Evolutionary conservation across 768 basidiomycete species (phyloP).

Genomic region (Lactarius pseudohatsudake): DNA sequence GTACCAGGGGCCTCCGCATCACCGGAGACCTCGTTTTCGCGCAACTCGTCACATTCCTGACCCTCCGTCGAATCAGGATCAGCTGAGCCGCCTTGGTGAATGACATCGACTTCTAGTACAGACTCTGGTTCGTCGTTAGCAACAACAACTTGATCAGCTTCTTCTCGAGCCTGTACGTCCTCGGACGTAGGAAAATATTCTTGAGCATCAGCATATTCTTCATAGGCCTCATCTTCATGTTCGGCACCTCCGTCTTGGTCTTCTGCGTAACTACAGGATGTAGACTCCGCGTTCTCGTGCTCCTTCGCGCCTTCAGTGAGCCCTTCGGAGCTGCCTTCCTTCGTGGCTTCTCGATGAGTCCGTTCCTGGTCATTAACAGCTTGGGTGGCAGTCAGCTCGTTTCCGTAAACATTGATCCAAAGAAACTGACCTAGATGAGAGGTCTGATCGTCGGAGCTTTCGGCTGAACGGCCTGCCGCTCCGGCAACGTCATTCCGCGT

Average conservation of each 20-base stretch:
- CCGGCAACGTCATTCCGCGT: constrained; percentile 7
- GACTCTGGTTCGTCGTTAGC: constrained; percentile 17
- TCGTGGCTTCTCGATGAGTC: constrained; percentile 3
- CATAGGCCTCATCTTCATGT: constrained; percentile 9
- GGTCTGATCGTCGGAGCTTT: constrained; percentile 4
- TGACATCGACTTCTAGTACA: constrained; percentile 14
- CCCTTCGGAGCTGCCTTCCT: constrained; percentile 4
- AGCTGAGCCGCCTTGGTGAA: constrained; percentile 14
- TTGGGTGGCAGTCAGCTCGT: constrained; percentile 5
- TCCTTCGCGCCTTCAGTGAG: constrained; percentile 11
- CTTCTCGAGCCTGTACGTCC: constrained; percentile 12
- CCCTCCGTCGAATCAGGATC: constrained; percentile 8
- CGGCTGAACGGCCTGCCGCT: neutral
- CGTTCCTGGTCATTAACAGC: constrained; percentile 1
- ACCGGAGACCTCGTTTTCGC: constrained; percentile 10
- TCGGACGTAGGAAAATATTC: constrained; percentile 10
- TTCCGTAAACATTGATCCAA: neutral
- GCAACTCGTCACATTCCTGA: constrained; percentile 4
- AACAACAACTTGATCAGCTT: constrained; percentile 20
- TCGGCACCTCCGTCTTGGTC: constrained; percentile 9
- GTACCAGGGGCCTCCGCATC: constrained; percentile 7
- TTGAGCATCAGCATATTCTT: constrained; percentile 20
- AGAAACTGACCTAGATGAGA: constrained; percentile 7
- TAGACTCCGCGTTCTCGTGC: constrained; percentile 2
- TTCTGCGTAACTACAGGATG: constrained; percentile 1